phyloP scores from a whole-genome alignment of 306 rosid genomes.

The Astragalus glycyphyllos region DNA sequence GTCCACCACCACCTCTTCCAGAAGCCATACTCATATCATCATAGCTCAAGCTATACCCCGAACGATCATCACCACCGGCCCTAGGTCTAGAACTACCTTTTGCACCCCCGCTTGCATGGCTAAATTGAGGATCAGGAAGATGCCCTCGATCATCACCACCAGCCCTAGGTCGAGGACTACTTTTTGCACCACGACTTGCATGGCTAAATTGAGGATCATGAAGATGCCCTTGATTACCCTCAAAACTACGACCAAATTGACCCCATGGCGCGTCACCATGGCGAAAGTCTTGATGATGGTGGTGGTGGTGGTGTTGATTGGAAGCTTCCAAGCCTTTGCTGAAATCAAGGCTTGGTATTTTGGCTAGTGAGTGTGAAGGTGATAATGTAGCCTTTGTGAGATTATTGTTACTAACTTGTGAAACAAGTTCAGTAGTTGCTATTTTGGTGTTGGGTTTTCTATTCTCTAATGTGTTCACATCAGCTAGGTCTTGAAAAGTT shows the following conservation, averaged over 20 bases:
- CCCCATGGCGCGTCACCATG: slow-evolving; percentile 19
- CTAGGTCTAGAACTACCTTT: neutral
- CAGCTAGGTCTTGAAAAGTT: slow-evolving; percentile 72
- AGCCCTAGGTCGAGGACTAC: no score
- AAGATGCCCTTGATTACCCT: neutral
- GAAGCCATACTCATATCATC: slow-evolving; percentile 55
- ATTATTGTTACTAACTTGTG: slow-evolving; percentile 7
- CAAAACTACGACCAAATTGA: slow-evolving; percentile 19
- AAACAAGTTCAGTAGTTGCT: neutral
- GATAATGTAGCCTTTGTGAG: slow-evolving; percentile 12
- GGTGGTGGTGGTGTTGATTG: slow-evolving; percentile 5
- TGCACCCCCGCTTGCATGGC: slow-evolving; percentile 36
- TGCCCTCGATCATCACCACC: no score
- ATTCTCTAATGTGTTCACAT: slow-evolving; percentile 45
- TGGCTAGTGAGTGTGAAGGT: slow-evolving; percentile 19
- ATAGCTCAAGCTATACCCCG: slow-evolving; percentile 29
- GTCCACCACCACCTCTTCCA: slow-evolving; percentile 30
- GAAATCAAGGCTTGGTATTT: slow-evolving; percentile 78
- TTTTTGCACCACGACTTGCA: no score
- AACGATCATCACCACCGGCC: no score
- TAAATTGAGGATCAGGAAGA: neutral
- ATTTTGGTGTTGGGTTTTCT: neutral
- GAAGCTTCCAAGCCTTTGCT: slow-evolving; percentile 58
- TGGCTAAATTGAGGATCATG: neutral
- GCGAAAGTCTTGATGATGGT: neutral